Evolutionary conservation across 2,329 filamentous ascomycete genomes (phyloP), one percentile per base, ranked within the genome.

Genomic region (Uncinocarpus reesii): DNA sequence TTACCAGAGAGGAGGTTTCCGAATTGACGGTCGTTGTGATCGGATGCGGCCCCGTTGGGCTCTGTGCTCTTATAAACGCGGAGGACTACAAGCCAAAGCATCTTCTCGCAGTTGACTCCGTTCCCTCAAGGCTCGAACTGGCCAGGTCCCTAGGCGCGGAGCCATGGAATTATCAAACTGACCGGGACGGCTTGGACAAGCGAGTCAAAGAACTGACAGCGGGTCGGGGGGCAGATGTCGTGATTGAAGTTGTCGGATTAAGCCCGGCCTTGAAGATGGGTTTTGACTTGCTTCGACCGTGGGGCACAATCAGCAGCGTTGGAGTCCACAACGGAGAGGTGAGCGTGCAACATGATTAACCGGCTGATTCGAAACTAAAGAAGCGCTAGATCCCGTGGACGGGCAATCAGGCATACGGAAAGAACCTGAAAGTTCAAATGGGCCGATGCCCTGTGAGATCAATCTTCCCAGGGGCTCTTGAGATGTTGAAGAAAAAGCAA

Each of bases 41-140:
- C 51, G 89, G 89, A 4, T 94, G 88, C 60, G 89, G 89, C 0
- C 83, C 83, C 0, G 83, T 95, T 2, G 89, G 87, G 1, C 74
- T 95, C 10, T 95, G 89, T 63, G 86, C 88, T 13, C 70, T 93
- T 49, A 75, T 89, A 52, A 83, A 86, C 51, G 83, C 84, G 4
- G 71, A 83, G n/a, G 80, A 86, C 58, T 82, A 80, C 64, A 78
- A 79, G 55, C 86, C 87, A 1, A 84, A 81, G 62, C 75, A 85
- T 59, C 66, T 93, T 1, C 80, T 93, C 52, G 86, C 86, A 4
- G 77, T 93, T 42, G 87, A 94, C 66, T 81, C 82, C 7, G 78
- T 94, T 6, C 79, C 83, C 2, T 81, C 79, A 52, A 76, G 89
- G 48, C 73, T 95, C 35, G 79, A 83, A 45, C 72, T 86, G 35